Conservation (phyloP, 2,329 filamentous ascomycete genomes). For the Orbilia ellipsospora region DNA sequence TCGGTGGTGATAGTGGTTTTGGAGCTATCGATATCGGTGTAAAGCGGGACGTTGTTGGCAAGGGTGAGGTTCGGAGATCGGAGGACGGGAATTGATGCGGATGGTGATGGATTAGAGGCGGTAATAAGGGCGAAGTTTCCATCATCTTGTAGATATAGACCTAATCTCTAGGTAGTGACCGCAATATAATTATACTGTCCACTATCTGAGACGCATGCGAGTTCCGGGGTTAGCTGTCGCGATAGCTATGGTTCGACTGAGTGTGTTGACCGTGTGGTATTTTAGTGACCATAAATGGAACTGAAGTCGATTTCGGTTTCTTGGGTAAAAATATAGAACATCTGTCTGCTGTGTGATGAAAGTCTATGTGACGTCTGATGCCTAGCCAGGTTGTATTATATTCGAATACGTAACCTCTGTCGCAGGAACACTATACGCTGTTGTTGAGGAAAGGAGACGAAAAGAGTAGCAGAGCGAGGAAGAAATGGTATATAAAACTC, state of each 20-base stretch:
- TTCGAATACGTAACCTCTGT: neutral
- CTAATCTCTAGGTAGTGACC: too few relatives aligned
- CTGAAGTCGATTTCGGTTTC: neutral
- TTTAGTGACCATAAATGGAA: constrained; percentile 30
- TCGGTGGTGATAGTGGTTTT: constrained; percentile 1
- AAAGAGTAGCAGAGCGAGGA: too few relatives aligned
- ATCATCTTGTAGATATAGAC: neutral
- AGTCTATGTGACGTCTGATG: neutral
- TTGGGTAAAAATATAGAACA: neutral
- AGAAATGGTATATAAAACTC: too few relatives aligned
- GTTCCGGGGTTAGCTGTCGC: too few relatives aligned
- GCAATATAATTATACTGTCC: too few relatives aligned
- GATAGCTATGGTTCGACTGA: too few relatives aligned
- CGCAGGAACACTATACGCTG: too few relatives aligned
- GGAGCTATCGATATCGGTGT: constrained; percentile 40
- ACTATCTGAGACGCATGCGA: too few relatives aligned
- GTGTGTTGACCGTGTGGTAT: constrained; percentile 33
- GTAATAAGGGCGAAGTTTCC: neutral
- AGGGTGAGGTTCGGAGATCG: constrained; percentile 3
- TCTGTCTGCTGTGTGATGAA: neutral
- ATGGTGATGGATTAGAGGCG: neutral
- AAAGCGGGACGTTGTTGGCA: constrained; percentile 10
- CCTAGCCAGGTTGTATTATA: neutral
- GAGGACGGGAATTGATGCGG: neutral
- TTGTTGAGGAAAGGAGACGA: neutral